phyloP scores from a whole-genome alignment of 768 basidiomycete genomes.

The Suillus subluteus region DNA sequence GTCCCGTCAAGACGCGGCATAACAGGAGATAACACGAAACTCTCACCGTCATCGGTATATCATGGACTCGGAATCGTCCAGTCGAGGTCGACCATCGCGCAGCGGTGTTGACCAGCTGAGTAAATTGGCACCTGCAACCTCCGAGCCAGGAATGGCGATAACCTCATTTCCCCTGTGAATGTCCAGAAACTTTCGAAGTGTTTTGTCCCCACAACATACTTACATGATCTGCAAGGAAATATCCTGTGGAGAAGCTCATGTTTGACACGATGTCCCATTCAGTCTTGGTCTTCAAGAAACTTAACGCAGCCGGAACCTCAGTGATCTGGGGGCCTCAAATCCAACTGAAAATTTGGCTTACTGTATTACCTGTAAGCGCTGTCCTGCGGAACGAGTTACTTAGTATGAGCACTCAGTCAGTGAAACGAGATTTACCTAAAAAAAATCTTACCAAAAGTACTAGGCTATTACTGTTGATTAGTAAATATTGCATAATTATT shows the following conservation, averaged over 20 bases:
- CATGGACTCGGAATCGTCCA: neutral
- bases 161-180: too few relatives aligned
- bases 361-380: neutral
- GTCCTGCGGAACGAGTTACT: neutral
- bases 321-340: neutral
- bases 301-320: neutral
- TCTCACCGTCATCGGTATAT: neutral
- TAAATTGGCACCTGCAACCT: too few relatives aligned
- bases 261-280: neutral
- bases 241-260: neutral
- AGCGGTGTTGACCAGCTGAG: too few relatives aligned
- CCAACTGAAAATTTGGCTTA: neutral
- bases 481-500: neutral
- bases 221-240: neutral
- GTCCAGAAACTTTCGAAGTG: too few relatives aligned
- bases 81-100: neutral
- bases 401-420: neutral
- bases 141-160: too few relatives aligned
- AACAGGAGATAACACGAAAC: neutral
- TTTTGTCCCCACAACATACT: neutral
- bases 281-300: neutral
- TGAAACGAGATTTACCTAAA: neutral
- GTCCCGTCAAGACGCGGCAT: neutral
- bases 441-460: neutral
- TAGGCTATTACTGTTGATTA: neutral